These are phyloP conservation scores for Hypomyces rosellus DNA, from an alignment of 2,329 filamentous ascomycete species.

Conservation along the genomic window DNA sequence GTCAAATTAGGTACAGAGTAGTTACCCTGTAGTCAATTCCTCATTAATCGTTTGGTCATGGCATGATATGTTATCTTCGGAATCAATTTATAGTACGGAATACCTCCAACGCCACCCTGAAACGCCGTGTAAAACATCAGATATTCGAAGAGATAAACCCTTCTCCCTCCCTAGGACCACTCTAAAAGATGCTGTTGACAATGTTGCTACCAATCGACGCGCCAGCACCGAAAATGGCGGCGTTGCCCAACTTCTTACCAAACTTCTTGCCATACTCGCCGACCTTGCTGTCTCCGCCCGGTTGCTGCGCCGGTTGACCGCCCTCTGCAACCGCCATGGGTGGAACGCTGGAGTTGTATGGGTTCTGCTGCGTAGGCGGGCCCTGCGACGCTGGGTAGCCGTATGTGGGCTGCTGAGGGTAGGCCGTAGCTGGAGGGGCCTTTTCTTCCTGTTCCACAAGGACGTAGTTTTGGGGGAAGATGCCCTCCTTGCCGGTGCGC, in stretches of 20 bases:
- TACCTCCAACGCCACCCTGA: too few relatives aligned
- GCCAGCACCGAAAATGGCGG: slow-evolving; percentile 86
- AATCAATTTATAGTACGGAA: too few relatives aligned
- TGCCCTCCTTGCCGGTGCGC: slow-evolving; percentile 77
- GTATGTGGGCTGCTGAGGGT: slow-evolving; percentile 29
- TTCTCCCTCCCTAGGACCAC: background rate
- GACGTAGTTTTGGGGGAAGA: slow-evolving; percentile 93
- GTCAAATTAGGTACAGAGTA: too few relatives aligned
- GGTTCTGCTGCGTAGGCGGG: slow-evolving; percentile 47
- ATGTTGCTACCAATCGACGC: slow-evolving; percentile 86
- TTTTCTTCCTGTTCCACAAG: slow-evolving; percentile 59
- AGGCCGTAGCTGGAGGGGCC: slow-evolving; percentile 29
- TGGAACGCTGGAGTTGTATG: slow-evolving; percentile 65
- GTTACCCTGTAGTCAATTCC: too few relatives aligned
- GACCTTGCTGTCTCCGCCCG: slow-evolving; percentile 51
- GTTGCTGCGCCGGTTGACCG: slow-evolving; percentile 20
- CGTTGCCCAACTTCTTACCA: slow-evolving; percentile 80
- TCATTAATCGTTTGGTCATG: too few relatives aligned
- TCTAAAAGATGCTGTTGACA: slow-evolving; percentile 82
- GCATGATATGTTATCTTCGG: too few relatives aligned
- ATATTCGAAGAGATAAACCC: too few relatives aligned
- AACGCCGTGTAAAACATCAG: too few relatives aligned
- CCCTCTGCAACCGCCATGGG: slow-evolving; percentile 65
- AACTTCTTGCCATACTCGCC: slow-evolving; percentile 85
- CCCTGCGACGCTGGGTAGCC: slow-evolving; percentile 25